Percentiles rank a stretch among this genome's conserved stretches.
These are phyloP conservation scores for Sugiyamaella xylanicola DNA, from an alignment of 1,139 yeast genomes.

Conservation along the genomic window DNA sequence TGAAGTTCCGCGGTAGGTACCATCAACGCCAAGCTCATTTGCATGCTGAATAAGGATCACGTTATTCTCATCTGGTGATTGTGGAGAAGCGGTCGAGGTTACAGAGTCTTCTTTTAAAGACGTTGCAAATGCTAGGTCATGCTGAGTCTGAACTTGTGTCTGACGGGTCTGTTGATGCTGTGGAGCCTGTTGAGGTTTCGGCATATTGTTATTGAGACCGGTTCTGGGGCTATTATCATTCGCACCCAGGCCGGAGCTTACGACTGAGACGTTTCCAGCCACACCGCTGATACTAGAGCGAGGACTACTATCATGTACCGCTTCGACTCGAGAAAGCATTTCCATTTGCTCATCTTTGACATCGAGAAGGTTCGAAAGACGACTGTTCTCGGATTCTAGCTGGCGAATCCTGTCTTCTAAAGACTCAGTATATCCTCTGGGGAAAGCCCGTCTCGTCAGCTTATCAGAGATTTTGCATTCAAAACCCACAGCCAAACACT, in stretches of 20 bases:
- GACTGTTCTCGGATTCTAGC: constrained; percentile 59
- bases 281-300: not conserved
- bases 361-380: constrained; percentile 55
- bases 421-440: constrained; percentile 75
- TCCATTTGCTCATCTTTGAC: constrained; percentile 63
- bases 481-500: constrained; percentile 66
- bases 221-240: too few relatives aligned
- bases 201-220: too few relatives aligned
- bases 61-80: constrained; percentile 24
- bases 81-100: constrained; percentile 7
- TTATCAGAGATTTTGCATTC: constrained; percentile 77
- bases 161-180: too few relatives aligned
- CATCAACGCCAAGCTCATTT: constrained; percentile 35
- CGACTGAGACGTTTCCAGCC: not conserved
- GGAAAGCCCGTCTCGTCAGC: constrained; percentile 68
- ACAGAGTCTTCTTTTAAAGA: not conserved
- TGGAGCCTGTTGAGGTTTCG: not conserved
- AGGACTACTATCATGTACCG: constrained; percentile 15
- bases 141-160: too few relatives aligned
- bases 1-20: constrained; percentile 41
- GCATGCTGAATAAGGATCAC: constrained; percentile 38
- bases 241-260: too few relatives aligned
- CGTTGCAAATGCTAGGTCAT: too few relatives aligned
- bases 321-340: constrained; percentile 39
- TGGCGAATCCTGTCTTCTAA: constrained; percentile 63